Evolutionary conservation across 2,329 filamentous ascomycete species (phyloP).

Genomic region (Aureobasidium lini): DNA sequence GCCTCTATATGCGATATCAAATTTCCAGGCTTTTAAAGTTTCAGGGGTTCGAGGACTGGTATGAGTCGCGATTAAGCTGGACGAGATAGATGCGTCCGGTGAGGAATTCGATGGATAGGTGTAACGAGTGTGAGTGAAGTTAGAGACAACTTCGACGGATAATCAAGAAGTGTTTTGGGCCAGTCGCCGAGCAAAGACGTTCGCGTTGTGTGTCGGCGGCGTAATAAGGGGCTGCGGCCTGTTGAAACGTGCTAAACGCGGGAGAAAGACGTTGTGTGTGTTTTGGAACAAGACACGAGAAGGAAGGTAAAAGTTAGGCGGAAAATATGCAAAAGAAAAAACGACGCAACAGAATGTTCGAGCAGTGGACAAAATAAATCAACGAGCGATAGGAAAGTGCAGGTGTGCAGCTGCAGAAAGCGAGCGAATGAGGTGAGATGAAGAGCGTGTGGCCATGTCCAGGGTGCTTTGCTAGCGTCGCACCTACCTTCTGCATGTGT

Average conservation of each 20-base stretch:
- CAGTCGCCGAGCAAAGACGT: conserved; percentile 1
- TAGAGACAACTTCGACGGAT: not conserved
- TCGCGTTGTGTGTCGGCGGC: conserved; percentile 6
- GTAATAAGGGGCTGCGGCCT: conserved; percentile 7
- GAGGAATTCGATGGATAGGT: not conserved
- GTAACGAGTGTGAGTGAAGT: conserved; percentile 10
- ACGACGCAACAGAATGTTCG: not conserved
- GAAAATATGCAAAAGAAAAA: not conserved
- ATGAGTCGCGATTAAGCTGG: not conserved
- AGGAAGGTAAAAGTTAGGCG: not conserved
- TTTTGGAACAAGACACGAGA: conserved; percentile 8
- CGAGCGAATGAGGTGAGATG: conserved; percentile 8
- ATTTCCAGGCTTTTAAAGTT: conserved; percentile 3
- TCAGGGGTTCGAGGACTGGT: not conserved
- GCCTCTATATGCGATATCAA: not conserved
- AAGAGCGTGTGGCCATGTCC: not conserved
- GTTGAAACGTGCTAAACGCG: conserved; percentile 8
- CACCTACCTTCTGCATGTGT: conserved; percentile 5
- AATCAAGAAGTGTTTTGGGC: conserved; percentile 2
- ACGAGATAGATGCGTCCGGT: not conserved
- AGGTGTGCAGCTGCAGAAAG: conserved; percentile 1
- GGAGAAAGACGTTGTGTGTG: conserved; percentile 8
- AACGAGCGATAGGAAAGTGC: not conserved
- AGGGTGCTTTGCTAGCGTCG: conserved; percentile 4
- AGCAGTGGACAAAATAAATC: conserved; percentile 4